Base-by-base conservation (phyloP, 2,329 filamentous ascomycete species). In the Sarocladiaceae sp. region DNA sequence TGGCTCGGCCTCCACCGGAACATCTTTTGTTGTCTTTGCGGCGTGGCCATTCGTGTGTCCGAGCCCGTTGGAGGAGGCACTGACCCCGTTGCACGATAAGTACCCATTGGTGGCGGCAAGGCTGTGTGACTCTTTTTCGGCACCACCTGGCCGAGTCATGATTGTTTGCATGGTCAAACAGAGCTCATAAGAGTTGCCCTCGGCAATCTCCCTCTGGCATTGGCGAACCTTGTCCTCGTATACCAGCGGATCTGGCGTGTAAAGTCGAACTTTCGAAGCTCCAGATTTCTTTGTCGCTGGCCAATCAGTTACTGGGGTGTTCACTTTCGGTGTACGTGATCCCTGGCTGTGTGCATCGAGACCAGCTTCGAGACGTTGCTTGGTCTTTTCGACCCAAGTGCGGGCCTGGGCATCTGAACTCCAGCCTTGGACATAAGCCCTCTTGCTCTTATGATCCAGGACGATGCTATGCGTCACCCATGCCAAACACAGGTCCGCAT, bases 401-500 rank as follows among this genome's bases (percentile, higher is more conserved):
- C 13, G 12, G 20, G 43, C 42, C 11, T 45, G 23, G 9, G 49
- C 4, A 51, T 32, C 57, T 52, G 4, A 12, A 23, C 26, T 27
- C 40, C 26, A 35, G n/a, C 47, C 44, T 37, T 51, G 49, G 18
- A 51, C 16, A 24, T 45, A 45, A 4, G 43, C 31, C 13, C 19
- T 15, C 1, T 15, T 29, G 15, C 27, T 32, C 15, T 45, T 21
- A 31, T 51, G 49, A 21, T 51, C 49, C 26, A 51, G 20, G n/a
- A 51, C 42, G 15, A 51, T 44, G 19, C 47, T 51, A 26, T 46
- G 45, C 35, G 85, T 82, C 3, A 89, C 75, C 75, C 88, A 93
- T 1, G 80, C 73, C 47, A 94, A 78, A 56, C 80, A 85, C 18
- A 91, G 67, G 58, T 94, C 88, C 0, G 87, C 82, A 10, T 76